phyloP scores from a whole-genome alignment of 192 early-diverging fungal genomes.

The Gonapodya sp. region DNA sequence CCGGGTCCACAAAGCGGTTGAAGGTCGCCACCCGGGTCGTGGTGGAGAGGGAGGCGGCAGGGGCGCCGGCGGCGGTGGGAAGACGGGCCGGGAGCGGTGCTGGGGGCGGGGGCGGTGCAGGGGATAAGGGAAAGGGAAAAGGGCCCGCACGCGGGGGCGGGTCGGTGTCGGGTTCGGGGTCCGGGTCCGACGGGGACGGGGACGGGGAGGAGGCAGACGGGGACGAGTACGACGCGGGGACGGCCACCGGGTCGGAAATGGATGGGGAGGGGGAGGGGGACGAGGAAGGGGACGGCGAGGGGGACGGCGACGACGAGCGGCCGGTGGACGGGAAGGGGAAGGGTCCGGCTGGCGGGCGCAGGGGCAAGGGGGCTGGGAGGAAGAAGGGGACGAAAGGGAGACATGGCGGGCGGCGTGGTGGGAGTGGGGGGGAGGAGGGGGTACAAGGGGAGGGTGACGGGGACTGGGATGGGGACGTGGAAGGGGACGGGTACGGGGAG shows the following conservation, averaged over 20 bases:
- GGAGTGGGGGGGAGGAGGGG: too few relatives aligned
- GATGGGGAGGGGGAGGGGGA: not conserved
- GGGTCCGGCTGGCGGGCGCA: not conserved
- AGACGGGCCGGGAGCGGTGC: not conserved
- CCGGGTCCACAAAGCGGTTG: not conserved
- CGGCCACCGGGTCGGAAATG: not conserved
- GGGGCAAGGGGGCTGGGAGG: too few relatives aligned
- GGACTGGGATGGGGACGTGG: not conserved
- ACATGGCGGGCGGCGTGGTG: not conserved
- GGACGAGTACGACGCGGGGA: not conserved
- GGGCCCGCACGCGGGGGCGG: not conserved
- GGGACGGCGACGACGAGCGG: not conserved
- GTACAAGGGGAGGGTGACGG: not conserved
- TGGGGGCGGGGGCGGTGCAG: not conserved
- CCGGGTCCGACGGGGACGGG: not conserved
- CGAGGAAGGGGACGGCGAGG: not conserved
- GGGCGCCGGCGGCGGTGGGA: not conserved
- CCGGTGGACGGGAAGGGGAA: not conserved
- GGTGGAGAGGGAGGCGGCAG: not conserved
- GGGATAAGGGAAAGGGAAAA: not conserved
- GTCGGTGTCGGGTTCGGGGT: not conserved
- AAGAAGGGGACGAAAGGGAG: not conserved
- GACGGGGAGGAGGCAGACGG: not conserved
- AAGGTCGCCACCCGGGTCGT: not conserved
- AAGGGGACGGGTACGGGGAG: not conserved